phyloP scores from a whole-genome alignment of 768 basidiomycete genomes.

The Mycena epipterygia region DNA sequence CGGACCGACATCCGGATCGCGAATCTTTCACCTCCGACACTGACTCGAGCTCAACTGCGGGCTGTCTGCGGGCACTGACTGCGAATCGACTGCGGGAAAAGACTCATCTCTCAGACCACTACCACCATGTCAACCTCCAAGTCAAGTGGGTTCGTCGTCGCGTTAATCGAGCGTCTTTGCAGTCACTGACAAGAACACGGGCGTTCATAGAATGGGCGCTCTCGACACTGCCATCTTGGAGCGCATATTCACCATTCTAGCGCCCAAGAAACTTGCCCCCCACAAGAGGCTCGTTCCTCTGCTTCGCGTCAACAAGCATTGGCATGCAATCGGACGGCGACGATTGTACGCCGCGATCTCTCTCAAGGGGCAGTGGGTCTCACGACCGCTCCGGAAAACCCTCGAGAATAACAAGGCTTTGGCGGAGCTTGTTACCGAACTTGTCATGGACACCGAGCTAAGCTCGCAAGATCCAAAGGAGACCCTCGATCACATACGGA shows the following conservation, averaged over 20 bases:
- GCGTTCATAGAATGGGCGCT: neutral
- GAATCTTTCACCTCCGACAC: neutral
- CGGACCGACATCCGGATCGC: too few relatives aligned
- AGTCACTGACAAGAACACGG: neutral
- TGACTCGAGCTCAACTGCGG: slow-evolving; percentile 18
- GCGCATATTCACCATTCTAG: slow-evolving; percentile 22
- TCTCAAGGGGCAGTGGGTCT: slow-evolving; percentile 22
- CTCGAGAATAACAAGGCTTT: slow-evolving; percentile 4
- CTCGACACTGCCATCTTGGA: slow-evolving; percentile 19
- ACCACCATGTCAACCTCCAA: slow-evolving; percentile 17
- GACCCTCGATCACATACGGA: slow-evolving; percentile 22
- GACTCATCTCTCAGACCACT: too few relatives aligned
- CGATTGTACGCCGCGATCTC: slow-evolving; percentile 25
- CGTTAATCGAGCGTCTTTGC: neutral
- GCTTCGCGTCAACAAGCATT: slow-evolving; percentile 29
- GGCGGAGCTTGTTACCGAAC: slow-evolving; percentile 16
- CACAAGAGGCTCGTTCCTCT: slow-evolving; percentile 27
- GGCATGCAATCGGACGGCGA: neutral
- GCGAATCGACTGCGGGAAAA: neutral
- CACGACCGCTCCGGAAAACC: slow-evolving; percentile 20
- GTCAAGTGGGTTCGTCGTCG: slow-evolving; percentile 7
- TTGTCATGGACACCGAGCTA: slow-evolving; percentile 30
- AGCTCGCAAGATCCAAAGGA: slow-evolving; percentile 23
- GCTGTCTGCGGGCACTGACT: too few relatives aligned
- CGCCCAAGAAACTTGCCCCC: slow-evolving; percentile 30